These are phyloP conservation scores for Monotropa hypopitys DNA, from an alignment of 179 eudicot genomes.

Conservation along the genomic window DNA sequence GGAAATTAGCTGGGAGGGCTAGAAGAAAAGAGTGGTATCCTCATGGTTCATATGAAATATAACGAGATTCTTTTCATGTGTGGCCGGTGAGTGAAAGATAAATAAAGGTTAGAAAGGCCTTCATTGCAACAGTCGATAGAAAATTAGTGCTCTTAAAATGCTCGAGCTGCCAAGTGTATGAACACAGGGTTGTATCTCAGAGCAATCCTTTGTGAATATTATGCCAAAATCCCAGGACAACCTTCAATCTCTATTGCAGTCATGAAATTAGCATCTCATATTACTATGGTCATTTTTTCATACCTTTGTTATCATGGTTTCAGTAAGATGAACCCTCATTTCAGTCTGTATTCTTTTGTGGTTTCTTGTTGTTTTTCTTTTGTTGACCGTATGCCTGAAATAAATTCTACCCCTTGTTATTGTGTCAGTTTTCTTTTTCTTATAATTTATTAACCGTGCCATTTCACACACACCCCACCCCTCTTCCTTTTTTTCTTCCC, in stretches of 20 bases:
- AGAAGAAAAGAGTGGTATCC: not conserved
- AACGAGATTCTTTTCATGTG: not conserved
- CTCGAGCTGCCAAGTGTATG: not conserved
- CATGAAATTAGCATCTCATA: not conserved
- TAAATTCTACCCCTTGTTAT: not conserved
- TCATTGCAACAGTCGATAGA: not conserved
- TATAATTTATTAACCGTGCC: not conserved
- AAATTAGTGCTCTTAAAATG: not conserved
- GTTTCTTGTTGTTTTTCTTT: not conserved
- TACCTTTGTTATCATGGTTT: too few relatives aligned
- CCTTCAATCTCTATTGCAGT: not conserved
- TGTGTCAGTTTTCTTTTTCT: not conserved
- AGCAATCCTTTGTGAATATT: not conserved
- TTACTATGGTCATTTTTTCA: not conserved
- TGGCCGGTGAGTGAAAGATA: not conserved
- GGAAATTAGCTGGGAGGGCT: not conserved
- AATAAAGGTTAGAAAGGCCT: not conserved
- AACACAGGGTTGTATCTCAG: not conserved
- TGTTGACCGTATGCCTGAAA: not conserved
- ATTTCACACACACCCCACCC: not conserved
- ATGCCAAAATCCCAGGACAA: not conserved
- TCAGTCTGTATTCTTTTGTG: not conserved
- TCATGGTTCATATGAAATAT: not conserved
- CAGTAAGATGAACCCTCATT: not conserved
- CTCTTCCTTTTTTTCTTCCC: not conserved